Conservation (phyloP, 345 rosid species). For the Brassica juncea region DNA sequence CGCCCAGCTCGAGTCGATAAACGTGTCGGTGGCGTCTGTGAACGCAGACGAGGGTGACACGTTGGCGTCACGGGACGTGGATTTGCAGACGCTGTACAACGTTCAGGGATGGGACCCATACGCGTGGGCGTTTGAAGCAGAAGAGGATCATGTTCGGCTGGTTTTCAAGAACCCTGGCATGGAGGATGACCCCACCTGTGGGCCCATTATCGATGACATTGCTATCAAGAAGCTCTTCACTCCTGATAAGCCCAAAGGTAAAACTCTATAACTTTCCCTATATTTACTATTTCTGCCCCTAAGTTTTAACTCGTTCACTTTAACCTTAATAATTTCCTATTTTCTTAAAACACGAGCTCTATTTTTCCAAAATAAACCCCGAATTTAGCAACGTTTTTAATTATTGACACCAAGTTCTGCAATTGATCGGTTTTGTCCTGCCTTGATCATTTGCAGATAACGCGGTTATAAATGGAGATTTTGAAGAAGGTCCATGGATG, state of each 20-base stretch:
- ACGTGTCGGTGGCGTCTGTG: slow-evolving; percentile 74
- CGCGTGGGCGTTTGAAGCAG: slow-evolving; percentile 85
- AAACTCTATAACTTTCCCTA: neutral
- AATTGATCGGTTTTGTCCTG: neutral
- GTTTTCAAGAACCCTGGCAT: slow-evolving; percentile 85
- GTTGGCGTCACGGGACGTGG: slow-evolving; percentile 68
- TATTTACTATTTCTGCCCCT: neutral
- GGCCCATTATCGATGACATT: slow-evolving; percentile 89
- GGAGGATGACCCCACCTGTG: slow-evolving; percentile 99
- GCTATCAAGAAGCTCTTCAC: slow-evolving; percentile 83
- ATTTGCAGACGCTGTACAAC: slow-evolving; percentile 86
- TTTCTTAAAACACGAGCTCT: no score
- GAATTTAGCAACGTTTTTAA: neutral
- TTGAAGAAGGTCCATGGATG: slow-evolving; percentile 97
- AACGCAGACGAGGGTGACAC: slow-evolving; percentile 23
- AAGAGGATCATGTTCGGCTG: slow-evolving; percentile 53
- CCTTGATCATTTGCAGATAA: slow-evolving; percentile 50
- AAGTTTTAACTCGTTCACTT: neutral
- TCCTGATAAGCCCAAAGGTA: slow-evolving; percentile 82
- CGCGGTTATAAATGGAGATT: slow-evolving; percentile 82
- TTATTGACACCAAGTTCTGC: neutral
- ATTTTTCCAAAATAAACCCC: neutral
- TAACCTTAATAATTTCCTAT: no score
- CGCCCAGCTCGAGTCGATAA: slow-evolving; percentile 88
- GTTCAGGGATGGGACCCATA: slow-evolving; percentile 99